These are phyloP conservation scores for Ophiocordyceps camponoti-floridani DNA, from an alignment of 2,329 filamentous ascomycete genomes.

Conservation along the genomic window DNA sequence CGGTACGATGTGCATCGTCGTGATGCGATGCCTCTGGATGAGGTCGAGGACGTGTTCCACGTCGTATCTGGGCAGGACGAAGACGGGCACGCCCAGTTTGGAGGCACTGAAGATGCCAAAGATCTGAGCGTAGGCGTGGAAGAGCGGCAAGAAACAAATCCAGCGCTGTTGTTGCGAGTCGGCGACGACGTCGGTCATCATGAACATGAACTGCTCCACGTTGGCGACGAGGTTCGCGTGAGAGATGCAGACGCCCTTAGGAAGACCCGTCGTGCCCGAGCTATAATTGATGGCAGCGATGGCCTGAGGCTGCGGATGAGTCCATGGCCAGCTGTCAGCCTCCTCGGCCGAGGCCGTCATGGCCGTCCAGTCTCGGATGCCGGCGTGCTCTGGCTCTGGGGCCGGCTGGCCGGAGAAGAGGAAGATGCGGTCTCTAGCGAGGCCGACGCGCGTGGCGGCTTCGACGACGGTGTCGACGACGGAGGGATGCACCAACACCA, in stretches of 20 bases:
- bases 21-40: constrained; percentile 29
- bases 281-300: constrained; percentile 20
- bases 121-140: constrained; percentile 27
- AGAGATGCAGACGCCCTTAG: constrained; percentile 26
- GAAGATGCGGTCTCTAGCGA: constrained; percentile 24
- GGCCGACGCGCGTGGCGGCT: constrained; percentile 20
- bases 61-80: constrained; percentile 46
- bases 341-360: constrained; percentile 16
- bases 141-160: constrained; percentile 24
- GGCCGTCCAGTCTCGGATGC: constrained; percentile 22
- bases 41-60: constrained; percentile 35
- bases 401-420: constrained; percentile 24
- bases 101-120: constrained; percentile 22
- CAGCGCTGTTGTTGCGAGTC: constrained; percentile 10
- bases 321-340: constrained; percentile 21
- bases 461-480: constrained; percentile 23
- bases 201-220: constrained; percentile 11
- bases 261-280: constrained; percentile 28
- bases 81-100: constrained; percentile 27
- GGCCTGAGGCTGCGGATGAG: background rate
- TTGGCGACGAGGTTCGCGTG: constrained; percentile 24
- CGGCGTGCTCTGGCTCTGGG: constrained; percentile 8
- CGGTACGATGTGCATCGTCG: constrained; percentile 39
- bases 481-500: constrained; percentile 28
- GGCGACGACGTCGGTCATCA: constrained; percentile 8